Evolutionary conservation across 2,329 filamentous ascomycete species (phyloP).

Genomic region (Leptographium galeiforme): DNA sequence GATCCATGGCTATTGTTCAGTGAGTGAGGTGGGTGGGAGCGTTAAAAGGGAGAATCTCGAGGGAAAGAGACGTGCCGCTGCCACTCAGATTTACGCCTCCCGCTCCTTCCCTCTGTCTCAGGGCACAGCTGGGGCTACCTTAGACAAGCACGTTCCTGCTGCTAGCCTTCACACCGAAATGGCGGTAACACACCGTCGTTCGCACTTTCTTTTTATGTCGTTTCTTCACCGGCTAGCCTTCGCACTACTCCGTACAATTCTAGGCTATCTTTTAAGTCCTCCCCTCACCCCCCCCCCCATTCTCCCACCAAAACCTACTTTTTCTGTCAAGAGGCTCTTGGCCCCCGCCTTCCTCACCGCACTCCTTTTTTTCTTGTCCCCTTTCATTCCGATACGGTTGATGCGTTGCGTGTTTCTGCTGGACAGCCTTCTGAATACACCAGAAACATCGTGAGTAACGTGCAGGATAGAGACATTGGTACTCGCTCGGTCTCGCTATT

Average conservation of each 20-base stretch:
- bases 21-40: too few relatives aligned
- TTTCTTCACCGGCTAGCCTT: not conserved
- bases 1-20: too few relatives aligned
- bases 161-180: not conserved
- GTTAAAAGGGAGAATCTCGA: too few relatives aligned
- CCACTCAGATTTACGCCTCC: not conserved
- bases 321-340: not conserved
- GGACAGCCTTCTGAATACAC: not conserved
- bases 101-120: not conserved
- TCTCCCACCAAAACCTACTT: not conserved
- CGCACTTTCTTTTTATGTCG: not conserved
- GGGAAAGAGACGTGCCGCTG: too few relatives aligned
- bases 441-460: not conserved
- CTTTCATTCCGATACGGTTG: not conserved
- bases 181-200: not conserved
- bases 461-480: not conserved
- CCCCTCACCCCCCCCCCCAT: not conserved
- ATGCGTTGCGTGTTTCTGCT: not conserved
- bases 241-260: not conserved
- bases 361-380: not conserved
- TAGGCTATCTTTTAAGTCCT: not conserved
- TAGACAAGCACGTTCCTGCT: not conserved
- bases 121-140: not conserved
- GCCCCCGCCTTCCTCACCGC: not conserved
- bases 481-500: not conserved